Conservation (phyloP, 2,329 filamentous ascomycete genomes). For the Aureobasidium lini region DNA sequence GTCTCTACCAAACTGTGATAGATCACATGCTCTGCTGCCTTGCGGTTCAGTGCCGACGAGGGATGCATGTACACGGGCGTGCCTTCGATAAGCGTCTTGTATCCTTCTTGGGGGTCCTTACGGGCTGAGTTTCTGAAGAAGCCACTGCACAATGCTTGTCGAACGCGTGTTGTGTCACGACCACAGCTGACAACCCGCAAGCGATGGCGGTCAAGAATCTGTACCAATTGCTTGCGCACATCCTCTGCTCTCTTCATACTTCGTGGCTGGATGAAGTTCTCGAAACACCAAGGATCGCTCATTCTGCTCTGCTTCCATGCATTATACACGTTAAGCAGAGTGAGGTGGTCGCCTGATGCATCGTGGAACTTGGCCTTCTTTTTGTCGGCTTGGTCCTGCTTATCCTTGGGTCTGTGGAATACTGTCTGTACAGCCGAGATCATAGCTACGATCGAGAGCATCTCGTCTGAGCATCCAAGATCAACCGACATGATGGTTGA, state of each 20-base stretch:
- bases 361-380: conserved; percentile 98
- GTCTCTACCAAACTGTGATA: conserved; percentile 89
- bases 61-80: conserved; percentile 95
- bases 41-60: conserved; percentile 84
- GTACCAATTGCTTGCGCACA: conserved; percentile 82
- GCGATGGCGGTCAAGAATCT: conserved; percentile 88
- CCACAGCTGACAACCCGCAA: conserved; percentile 79
- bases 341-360: conserved; percentile 87
- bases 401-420: conserved; percentile 95
- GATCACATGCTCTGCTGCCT: conserved; percentile 92
- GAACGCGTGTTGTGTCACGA: conserved; percentile 75
- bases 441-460: conserved; percentile 92
- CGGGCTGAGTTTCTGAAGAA: conserved; percentile 94
- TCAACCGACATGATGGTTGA: conserved; percentile 82
- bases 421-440: conserved; percentile 70
- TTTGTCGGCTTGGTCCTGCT: conserved; percentile 90
- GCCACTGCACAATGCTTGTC: conserved; percentile 81
- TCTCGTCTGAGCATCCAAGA: conserved; percentile 83
- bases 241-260: conserved; percentile 85
- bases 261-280: conserved; percentile 93
- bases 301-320: conserved; percentile 84
- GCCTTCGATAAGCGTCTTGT: conserved; percentile 93
- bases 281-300: conserved; percentile 86
- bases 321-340: conserved; percentile 92
- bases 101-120: conserved; percentile 93